Conservation (phyloP, 495 filamentous ascomycete species). For the Echria macrotheca region DNA sequence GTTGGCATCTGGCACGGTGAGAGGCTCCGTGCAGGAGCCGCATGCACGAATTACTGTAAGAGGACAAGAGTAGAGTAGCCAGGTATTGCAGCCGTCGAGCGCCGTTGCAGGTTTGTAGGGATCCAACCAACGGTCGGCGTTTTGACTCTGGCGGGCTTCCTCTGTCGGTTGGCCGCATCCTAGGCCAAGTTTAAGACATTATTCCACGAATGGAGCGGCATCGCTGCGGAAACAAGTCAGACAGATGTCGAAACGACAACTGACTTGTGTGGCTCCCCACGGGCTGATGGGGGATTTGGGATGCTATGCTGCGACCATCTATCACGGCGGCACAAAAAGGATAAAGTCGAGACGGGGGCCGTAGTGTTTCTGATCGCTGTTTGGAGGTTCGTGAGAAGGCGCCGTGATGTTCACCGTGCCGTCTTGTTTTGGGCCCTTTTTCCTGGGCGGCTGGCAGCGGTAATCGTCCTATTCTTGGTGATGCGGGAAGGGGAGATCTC, state of each 20-base stretch:
- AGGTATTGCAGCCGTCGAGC: too few relatives aligned
- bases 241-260: constrained; percentile 14
- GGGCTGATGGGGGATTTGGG: neutral
- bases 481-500: constrained; percentile 3
- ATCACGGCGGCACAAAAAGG: neutral
- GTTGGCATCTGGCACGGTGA: too few relatives aligned
- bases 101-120: too few relatives aligned
- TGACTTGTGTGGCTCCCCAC: neutral
- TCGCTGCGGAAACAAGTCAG: constrained; percentile 7
- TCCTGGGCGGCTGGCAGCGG: constrained; percentile 15
- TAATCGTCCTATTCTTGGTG: constrained; percentile 14
- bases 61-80: neutral
- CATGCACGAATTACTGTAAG: neutral
- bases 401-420: constrained; percentile 6
- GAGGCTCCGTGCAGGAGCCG: neutral
- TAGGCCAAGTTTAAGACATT: too few relatives aligned
- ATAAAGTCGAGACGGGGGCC: constrained; percentile 14
- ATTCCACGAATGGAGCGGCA: neutral
- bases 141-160: neutral
- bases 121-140: too few relatives aligned
- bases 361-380: constrained; percentile 24
- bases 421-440: constrained; percentile 21
- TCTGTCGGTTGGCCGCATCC: constrained; percentile 6
- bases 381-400: constrained; percentile 14
- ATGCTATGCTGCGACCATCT: constrained; percentile 5